Evolutionary conservation across 2,329 filamentous ascomycete species (phyloP).

Genomic region (Exophiala xenobiotica): DNA sequence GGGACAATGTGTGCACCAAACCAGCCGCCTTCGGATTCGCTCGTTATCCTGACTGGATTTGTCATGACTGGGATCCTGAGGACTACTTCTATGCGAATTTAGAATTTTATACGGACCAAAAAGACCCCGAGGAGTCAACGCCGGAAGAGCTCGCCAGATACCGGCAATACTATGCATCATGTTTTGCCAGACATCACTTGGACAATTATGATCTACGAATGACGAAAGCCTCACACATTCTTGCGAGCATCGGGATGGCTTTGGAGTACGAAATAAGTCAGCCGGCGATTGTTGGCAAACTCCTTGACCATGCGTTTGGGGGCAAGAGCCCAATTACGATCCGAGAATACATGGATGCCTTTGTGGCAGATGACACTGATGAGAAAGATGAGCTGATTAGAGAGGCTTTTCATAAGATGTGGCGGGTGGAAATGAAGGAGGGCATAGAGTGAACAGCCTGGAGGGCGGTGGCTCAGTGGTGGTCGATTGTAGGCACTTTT

Average conservation of each 20-base stretch:
- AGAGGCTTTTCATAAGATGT: not conserved
- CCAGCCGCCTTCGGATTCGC: constrained; percentile 9
- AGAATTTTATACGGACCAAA: too few species aligned
- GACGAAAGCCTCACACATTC: not conserved
- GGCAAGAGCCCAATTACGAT: not conserved
- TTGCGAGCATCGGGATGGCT: not conserved
- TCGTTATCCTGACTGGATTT: constrained; percentile 8
- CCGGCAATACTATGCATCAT: not conserved
- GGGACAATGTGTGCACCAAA: constrained; percentile 10
- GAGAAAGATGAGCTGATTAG: not conserved
- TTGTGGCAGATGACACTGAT: not conserved
- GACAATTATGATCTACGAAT: not conserved
- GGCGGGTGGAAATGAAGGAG: too few species aligned
- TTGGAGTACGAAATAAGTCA: not conserved
- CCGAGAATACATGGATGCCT: not conserved
- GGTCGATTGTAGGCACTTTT: too few species aligned
- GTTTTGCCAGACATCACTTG: not conserved
- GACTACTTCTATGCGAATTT: too few species aligned
- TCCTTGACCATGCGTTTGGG: not conserved
- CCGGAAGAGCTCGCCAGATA: not conserved
- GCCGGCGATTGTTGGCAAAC: not conserved
- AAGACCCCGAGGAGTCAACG: too few species aligned
- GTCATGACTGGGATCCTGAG: constrained; percentile 3
- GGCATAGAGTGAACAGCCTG: too few species aligned
- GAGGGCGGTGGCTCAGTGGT: too few species aligned